Evolutionary conservation across 2,329 filamentous ascomycete genomes (phyloP), one percentile per base, ranked within the genome.

Genomic region (Zasmidium cellare): DNA sequence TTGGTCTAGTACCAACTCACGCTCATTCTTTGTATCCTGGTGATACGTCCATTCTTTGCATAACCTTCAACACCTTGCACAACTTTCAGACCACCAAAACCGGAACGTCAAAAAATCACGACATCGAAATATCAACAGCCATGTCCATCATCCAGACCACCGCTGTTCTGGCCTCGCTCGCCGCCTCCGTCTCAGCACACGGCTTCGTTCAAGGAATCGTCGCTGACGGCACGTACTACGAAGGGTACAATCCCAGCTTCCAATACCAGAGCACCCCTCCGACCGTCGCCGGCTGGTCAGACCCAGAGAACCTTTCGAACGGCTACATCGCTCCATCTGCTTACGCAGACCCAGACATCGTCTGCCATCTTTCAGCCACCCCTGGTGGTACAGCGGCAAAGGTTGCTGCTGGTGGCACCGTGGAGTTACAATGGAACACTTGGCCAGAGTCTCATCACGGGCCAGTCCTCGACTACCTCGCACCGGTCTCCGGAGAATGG

Each of bases 401-500:
- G n/a, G 81, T 88, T 41, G 76, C 79, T 16, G 87, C 86, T 12
- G 87, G 87, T 60, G 78, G 77, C 57, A 78, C 75, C 1, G 72
- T 90, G 61, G 77, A 82, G 52, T 73, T 89, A 28, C 79, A 84
- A 66, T 89, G 87, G 87, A 83, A 79, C 57, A 76, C 75, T 16
- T 90, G 87, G 87, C 86, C 87, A n/a, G 77, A 81, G 9, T 81
- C 79, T 51, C 83, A 90, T 75, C 79, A 85, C 65, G 84, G 84
- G 1, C 85, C 86, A 12, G 80, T 88, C 62, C 77, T 88, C 59
- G 81, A 82, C 71, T 88, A 88, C 75, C 75, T 88, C 12, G 86
- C 86, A 50, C 79, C 79, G 65, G 85, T 83, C 74, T 56, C 58
- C 38, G 83, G 80, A 20, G 79, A 85, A 71, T 87, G 83, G 71